Evolutionary conservation across 108 stramenopile genomes (phyloP), one percentile per base, ranked within the genome.

Genomic region (Pseudonitzschia multistriata): DNA sequence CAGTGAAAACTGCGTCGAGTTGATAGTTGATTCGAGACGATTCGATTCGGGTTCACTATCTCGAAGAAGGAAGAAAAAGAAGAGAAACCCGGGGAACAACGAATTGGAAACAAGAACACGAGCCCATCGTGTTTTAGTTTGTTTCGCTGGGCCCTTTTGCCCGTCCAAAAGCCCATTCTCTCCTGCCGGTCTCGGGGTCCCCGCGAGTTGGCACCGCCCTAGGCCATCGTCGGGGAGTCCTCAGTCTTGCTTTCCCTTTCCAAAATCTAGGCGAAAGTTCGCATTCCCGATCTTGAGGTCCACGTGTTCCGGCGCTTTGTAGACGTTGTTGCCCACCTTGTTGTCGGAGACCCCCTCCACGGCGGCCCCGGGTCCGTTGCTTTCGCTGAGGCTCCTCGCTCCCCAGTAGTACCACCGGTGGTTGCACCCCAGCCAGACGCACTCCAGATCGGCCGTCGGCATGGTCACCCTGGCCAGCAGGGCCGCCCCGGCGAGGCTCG

Each of bases 341-440:
- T 13, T 55, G n/a, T 25, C 13, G 31, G 57, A 59, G 8, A 33
- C 31, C 3, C 31, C 57, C 7, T 30, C 34, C 3, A 33, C 35
- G 0, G 57, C 57, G 10, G n/a, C 0, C 19, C 19, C 31, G 19
- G 10, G 0, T 33, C 11, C 27, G 0, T n/a, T 30, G 15, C 27
- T 19, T 25, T 52, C 50, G 50, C 29, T 22, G 45, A 53, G 31
- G 49, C 49, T 27, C 21, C 49, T 13, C 2, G 73, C 60, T 42
- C 65, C 73, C 27, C 72, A 27, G 55, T 83, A 87, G 31, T 66
- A 57, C 85, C 79, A 87, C 50, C 76, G 57, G 66, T 76, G 72
- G 48, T 81, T 81, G 24, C 79, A 76, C 13, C 92, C 92, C 0
- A 93, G 39, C 92, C 92, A 93, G 67, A 79, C 83, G 66, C 66